Base-by-base conservation (phyloP, 345 rosid species). In the Eutrema yunnanense region DNA sequence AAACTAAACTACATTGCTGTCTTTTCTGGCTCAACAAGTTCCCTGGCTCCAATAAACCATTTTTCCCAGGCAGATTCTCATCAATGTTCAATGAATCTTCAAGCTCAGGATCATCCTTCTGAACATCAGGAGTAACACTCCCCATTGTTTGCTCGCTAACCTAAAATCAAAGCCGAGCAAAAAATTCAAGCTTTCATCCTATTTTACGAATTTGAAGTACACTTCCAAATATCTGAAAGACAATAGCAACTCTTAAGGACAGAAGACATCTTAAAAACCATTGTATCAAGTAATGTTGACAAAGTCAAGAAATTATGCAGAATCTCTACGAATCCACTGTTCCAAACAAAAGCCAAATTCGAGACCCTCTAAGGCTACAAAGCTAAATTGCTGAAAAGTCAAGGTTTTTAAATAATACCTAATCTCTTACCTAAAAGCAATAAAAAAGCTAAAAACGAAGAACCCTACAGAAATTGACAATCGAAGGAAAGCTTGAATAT, bases 91-190 rank as follows among this genome's bases (percentile, higher is more conserved):
- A 54, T 60, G 84, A 81, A 77, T 80, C 92, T 36, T 81, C 88
- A 62, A 75, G 64, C 65, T 77, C 82, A 73, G 7, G n/a, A 27
- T 74, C 82, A 22, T 78, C 87, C 47, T 83, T 83, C 60, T 47
- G 82, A 71, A 70, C 69, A 61, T 47, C 69, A 22, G 68, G 66
- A 74, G 77, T 51, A 67, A 57, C 10, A 58, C 76, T 81, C 54
- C 83, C 92, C 98, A 90, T 93, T 32, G 50, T 76, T 80, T 13
- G 13, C 66, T 72, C 26, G 9, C 65, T 57, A 19, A 8, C 62
- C 33, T 34, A 43, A 71, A 60, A 43, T 49, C 54, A 79, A 46
- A 34, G 8, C 54, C 50, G 12, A 56, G 50, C 29, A 78, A 62
- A 78, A 62, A 42, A 38, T 50, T 74, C 71, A 73, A 34, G 71